These are phyloP conservation scores for Lipomyces starkeyi DNA, from an alignment of 805 yeast species.

Conservation along the genomic window DNA sequence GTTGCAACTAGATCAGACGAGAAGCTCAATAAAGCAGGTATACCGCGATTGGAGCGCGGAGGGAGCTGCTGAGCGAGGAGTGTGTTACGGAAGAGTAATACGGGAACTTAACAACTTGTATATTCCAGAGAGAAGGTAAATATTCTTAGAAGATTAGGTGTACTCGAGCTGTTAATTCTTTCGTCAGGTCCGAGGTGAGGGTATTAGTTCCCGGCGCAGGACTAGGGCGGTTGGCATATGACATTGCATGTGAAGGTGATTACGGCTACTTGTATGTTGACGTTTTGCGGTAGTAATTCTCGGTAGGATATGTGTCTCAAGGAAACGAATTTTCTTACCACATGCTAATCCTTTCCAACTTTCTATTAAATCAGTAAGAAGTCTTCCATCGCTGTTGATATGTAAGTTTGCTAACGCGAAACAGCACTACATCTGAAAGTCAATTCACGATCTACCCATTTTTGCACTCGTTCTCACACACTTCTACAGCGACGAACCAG, in stretches of 20 bases:
- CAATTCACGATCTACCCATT: constrained; percentile 45
- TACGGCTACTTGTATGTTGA: not conserved
- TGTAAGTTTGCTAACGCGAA: not conserved
- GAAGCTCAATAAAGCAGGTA: constrained; percentile 62
- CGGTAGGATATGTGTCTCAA: constrained; percentile 57
- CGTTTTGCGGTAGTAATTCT: not conserved
- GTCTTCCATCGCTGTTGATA: constrained; percentile 65
- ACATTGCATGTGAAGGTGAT: constrained; percentile 42
- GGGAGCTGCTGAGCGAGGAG: constrained; percentile 58
- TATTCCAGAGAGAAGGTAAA: constrained; percentile 38
- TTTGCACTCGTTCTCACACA: constrained; percentile 73
- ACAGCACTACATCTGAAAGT: constrained; percentile 18
- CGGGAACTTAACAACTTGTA: constrained; percentile 49
- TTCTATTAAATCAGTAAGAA: constrained; percentile 48
- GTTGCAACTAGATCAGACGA: constrained; percentile 27
- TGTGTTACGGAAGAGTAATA: constrained; percentile 60
- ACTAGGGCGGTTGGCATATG: constrained; percentile 76
- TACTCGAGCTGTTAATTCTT: not conserved
- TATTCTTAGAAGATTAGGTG: not conserved
- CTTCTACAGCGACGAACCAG: constrained; percentile 56
- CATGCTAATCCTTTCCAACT: constrained; percentile 65
- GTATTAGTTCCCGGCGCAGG: constrained; percentile 90
- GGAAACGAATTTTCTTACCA: constrained; percentile 78
- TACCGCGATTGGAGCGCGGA: constrained; percentile 75
- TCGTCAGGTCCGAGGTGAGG: constrained; percentile 38